phyloP scores from a whole-genome alignment of 495 filamentous ascomycete genomes.

The Aspergillus diversus region DNA sequence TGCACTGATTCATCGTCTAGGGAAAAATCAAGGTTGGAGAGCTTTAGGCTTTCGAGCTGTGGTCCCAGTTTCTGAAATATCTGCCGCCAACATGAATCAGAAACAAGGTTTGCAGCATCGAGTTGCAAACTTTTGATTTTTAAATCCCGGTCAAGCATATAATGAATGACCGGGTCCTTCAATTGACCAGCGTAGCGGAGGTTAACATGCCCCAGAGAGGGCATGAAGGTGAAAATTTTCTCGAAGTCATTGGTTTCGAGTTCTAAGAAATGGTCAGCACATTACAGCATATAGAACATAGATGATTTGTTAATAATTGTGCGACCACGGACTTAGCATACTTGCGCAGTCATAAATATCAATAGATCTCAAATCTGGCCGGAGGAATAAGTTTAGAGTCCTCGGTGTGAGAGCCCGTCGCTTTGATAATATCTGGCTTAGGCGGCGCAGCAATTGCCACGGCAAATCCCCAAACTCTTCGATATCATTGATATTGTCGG shows the following conservation, averaged over 20 bases:
- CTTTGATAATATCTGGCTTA: slow-evolving; percentile 82
- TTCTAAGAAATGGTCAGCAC: slow-evolving; percentile 43
- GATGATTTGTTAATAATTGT: neutral
- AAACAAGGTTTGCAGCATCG: slow-evolving; percentile 78
- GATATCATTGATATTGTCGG: slow-evolving; percentile 77
- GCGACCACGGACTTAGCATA: slow-evolving; percentile 33
- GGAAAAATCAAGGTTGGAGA: slow-evolving; percentile 68
- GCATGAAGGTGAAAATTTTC: slow-evolving; percentile 76
- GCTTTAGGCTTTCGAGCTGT: slow-evolving; percentile 65
- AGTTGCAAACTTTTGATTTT: slow-evolving; percentile 66
- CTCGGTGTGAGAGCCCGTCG: slow-evolving; percentile 68
- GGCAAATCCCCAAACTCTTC: slow-evolving; percentile 85
- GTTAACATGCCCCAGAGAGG: slow-evolving; percentile 67
- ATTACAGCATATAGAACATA: neutral
- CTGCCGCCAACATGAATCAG: slow-evolving; percentile 68
- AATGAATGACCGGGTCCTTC: slow-evolving; percentile 80
- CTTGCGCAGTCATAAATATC: slow-evolving; percentile 78
- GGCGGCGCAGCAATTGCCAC: slow-evolving; percentile 64
- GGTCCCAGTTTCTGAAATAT: slow-evolving; percentile 65
- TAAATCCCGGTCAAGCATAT: slow-evolving; percentile 70
- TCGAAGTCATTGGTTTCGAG: slow-evolving; percentile 75
- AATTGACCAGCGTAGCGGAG: slow-evolving; percentile 83
- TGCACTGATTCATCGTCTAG: slow-evolving; percentile 71
- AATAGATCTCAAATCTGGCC: slow-evolving; percentile 65
- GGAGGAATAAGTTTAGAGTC: slow-evolving; percentile 79